phyloP scores from a whole-genome alignment of 2,329 filamentous ascomycete genomes.

The Dactylellina drechsleri region DNA sequence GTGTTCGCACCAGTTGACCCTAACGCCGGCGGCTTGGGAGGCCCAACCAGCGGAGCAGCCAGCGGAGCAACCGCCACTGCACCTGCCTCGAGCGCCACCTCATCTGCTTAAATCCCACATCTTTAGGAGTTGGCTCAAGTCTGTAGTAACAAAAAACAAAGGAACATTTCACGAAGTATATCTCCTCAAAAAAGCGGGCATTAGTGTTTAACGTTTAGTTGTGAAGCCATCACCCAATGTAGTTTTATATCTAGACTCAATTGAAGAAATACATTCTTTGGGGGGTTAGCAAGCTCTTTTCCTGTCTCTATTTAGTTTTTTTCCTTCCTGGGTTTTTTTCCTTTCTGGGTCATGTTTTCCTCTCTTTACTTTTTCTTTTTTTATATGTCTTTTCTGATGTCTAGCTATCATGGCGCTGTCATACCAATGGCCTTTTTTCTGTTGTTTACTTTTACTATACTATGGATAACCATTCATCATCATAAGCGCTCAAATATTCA shows the following conservation, averaged over 20 bases:
- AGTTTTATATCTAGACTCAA: constrained; percentile 55
- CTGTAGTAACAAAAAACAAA: constrained; percentile 9
- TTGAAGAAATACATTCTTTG: constrained; percentile 50
- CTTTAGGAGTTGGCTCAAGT: constrained; percentile 28
- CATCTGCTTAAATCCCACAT: constrained; percentile 13
- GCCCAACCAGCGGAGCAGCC: not conserved
- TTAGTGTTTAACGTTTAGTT: constrained; percentile 52
- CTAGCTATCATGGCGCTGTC: constrained; percentile 37
- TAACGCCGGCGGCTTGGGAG: constrained; percentile 7
- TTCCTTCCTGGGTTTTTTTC: constrained; percentile 23
- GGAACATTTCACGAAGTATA: constrained; percentile 2
- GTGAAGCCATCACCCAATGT: constrained; percentile 41
- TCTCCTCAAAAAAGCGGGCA: constrained; percentile 36
- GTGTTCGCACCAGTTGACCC: constrained; percentile 28
- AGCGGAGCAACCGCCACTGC: not conserved
- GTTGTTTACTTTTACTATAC: constrained; percentile 14
- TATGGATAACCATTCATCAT: constrained; percentile 35
- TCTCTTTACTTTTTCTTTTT: constrained; percentile 7
- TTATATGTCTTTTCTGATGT: constrained; percentile 1
- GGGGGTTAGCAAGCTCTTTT: constrained; percentile 36
- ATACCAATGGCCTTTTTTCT: constrained; percentile 17
- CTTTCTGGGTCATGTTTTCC: constrained; percentile 25
- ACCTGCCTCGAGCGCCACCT: constrained; percentile 6
- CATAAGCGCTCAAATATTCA: constrained; percentile 18
- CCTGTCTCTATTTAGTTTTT: constrained; percentile 19